Base-by-base conservation (phyloP, 805 yeast species). In the Candida parachauliodes region DNA sequence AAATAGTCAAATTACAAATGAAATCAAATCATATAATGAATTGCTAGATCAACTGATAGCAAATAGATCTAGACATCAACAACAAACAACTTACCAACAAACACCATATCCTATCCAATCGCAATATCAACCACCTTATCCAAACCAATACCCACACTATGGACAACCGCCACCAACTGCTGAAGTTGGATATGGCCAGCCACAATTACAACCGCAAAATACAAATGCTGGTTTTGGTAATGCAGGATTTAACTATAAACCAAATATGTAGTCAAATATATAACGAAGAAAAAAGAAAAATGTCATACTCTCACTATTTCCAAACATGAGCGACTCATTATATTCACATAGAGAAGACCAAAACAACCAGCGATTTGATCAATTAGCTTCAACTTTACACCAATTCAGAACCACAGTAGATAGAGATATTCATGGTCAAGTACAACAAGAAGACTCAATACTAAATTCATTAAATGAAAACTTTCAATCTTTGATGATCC, bases 21-120 rank as follows among this genome's bases (percentile, higher is more conserved):
- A 95, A 12, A 76, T 84, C 36, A 68, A 74, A 28, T 61, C 74
- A 8, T 93, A 88, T 57, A 86, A 85, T 51, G 74, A 76, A 32
- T 60, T 88, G 36, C 70, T 84, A 62, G 86, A 83, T 48, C 68
- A 43, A n/a, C 55, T 47, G 52, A 59, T 57, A 10, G 42, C 55
- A 11, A 52, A 39, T 30, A 43, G 52, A 41, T 50, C 51, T n/a
- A 32, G 14, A 18, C 14, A 20, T 11, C 30, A 25, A 25, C 15
- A 36, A 14, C 23, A 40, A 26, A 24, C 41, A 31, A 31, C 31
- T 3, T 32, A 18, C 9, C 32, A 30, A 27, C 42, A 28, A 23
- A 15, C 37, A 2, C 34, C 44, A 21, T 43, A 43, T 24, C 34
- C 43, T 8, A 34, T 17, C 11, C 33, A 30, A 21, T 19, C 21